phyloP scores from a whole-genome alignment of 148 eudicot species.

The Euryodendron excelsum region DNA sequence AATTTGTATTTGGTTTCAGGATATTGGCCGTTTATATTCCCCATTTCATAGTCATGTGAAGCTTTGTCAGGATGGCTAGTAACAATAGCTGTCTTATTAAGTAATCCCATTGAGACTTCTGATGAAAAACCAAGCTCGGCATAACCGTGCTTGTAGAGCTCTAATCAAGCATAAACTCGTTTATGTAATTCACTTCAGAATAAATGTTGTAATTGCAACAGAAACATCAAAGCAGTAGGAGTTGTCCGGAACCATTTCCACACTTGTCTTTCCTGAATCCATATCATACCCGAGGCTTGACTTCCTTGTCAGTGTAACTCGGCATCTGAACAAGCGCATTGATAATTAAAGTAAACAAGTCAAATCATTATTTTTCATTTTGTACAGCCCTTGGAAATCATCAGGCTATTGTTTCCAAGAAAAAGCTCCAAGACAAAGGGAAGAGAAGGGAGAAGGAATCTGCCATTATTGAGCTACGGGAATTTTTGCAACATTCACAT shows the following conservation, averaged over 20 bases:
- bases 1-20: not conserved
- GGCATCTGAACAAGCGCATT: not conserved
- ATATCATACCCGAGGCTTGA: no score
- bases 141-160: not conserved
- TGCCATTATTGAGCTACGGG: conserved; percentile 49
- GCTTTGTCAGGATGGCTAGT: not conserved
- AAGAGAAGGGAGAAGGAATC: conserved; percentile 32
- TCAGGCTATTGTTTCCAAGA: conserved; percentile 55
- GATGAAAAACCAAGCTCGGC: not conserved
- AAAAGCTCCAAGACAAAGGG: conserved; percentile 26
- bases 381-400: conserved; percentile 69
- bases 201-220: no score
- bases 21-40: not conserved
- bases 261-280: no score
- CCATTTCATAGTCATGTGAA: not conserved
- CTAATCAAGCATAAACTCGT: no score
- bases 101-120: not conserved
- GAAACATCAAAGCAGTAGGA: no score
- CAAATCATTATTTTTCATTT: conserved; percentile 10
- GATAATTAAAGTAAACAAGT: conserved; percentile 11
- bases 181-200: no score
- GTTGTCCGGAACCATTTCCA: no score
- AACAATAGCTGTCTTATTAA: not conserved
- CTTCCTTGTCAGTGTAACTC: no score
- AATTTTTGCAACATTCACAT: conserved; percentile 71